These are phyloP conservation scores for Pseudozyma tsukubaensis DNA, from an alignment of 1,284 basidiomycete species.

Conservation along the genomic window DNA sequence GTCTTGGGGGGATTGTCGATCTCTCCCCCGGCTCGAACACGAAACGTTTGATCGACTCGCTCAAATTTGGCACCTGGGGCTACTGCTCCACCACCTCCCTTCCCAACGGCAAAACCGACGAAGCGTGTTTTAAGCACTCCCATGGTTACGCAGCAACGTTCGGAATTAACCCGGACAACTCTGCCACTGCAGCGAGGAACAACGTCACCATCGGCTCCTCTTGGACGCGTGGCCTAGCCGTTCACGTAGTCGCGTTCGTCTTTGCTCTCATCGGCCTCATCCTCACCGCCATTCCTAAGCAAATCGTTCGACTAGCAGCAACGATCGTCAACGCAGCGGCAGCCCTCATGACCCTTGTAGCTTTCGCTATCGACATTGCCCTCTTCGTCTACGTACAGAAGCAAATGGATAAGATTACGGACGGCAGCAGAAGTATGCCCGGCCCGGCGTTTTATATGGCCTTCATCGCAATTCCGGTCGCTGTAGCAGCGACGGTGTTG, in stretches of 20 bases:
- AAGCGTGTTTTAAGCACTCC: conserved; percentile 39
- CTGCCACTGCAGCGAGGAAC: conserved; percentile 15
- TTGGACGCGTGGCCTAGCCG: conserved; percentile 49
- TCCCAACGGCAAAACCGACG: conserved; percentile 7
- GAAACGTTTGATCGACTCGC: conserved; percentile 16
- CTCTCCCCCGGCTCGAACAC: conserved; percentile 18
- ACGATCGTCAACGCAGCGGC: conserved; percentile 19
- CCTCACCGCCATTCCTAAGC: conserved; percentile 32
- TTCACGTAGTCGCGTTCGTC: conserved; percentile 50
- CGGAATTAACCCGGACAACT: conserved; percentile 25
- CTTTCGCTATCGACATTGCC: conserved; percentile 42
- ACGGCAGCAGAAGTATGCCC: conserved; percentile 9
- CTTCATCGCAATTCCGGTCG: conserved; percentile 33
- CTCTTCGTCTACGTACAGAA: conserved; percentile 36
- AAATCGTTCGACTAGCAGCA: conserved; percentile 21
- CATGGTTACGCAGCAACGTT: conserved; percentile 40
- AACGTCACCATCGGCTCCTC: conserved; percentile 23
- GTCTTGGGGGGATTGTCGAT: conserved; percentile 26
- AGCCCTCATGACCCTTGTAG: conserved; percentile 21
- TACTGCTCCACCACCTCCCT: conserved; percentile 38
- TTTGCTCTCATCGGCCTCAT: conserved; percentile 26
- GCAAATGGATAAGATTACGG: conserved; percentile 22
- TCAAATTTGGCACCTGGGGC: conserved; percentile 47
- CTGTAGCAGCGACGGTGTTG: conserved; percentile 12
- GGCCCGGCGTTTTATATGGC: conserved; percentile 48